These are phyloP conservation scores for Tulasnella sp. DNA, from an alignment of 768 basidiomycete genomes.

Conservation along the genomic window DNA sequence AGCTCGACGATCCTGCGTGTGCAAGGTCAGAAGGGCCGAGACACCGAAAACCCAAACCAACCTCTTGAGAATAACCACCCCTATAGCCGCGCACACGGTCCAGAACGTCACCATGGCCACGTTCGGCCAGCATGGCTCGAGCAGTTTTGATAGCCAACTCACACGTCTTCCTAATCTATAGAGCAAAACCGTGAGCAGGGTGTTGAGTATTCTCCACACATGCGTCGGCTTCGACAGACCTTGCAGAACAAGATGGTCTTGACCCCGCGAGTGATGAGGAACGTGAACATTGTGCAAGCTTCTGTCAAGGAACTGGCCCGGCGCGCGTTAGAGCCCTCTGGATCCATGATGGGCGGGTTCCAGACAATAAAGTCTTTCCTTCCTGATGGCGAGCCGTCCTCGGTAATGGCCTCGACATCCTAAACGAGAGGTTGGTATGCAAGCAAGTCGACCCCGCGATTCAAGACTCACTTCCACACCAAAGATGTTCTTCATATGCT, in stretches of 20 bases:
- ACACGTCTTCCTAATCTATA: constrained; percentile 64
- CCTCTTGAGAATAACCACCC: constrained; percentile 70
- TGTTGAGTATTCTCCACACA: neutral
- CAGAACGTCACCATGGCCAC: constrained; percentile 65
- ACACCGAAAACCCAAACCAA: constrained; percentile 21
- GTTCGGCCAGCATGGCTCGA: constrained; percentile 48
- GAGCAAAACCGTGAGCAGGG: neutral
- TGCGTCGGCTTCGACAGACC: constrained; percentile 29
- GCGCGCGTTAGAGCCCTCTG: constrained; percentile 41
- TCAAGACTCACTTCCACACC: constrained; percentile 37
- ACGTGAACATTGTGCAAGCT: constrained; percentile 59
- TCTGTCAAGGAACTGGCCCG: constrained; percentile 49
- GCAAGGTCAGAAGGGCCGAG: neutral
- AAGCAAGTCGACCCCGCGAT: neutral
- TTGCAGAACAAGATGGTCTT: constrained; percentile 84
- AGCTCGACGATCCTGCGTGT: constrained; percentile 53
- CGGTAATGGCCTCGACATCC: constrained; percentile 53
- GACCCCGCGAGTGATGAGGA: constrained; percentile 68
- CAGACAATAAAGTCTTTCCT: constrained; percentile 70
- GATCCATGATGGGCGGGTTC: constrained; percentile 51
- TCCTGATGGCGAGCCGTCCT: constrained; percentile 76
- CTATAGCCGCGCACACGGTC: constrained; percentile 69
- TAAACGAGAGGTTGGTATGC: constrained; percentile 19
- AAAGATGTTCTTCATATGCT: constrained; percentile 68
- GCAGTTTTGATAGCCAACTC: constrained; percentile 44